Evolutionary conservation across 371 early-diverging fungal species (phyloP), one percentile per base, ranked within the genome.

Genomic region (Mucor circinelloides): DNA sequence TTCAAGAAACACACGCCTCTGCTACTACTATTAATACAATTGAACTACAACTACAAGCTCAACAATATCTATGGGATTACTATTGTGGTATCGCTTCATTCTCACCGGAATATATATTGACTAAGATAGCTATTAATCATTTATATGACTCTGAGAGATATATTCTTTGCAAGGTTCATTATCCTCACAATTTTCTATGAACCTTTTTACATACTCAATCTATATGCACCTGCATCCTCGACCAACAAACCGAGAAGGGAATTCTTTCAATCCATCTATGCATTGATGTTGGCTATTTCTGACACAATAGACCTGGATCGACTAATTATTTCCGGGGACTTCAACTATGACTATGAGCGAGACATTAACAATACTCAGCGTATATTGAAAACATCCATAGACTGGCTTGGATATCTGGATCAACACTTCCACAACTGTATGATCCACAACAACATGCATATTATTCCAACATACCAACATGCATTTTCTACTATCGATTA

Each of bases 1-100:
- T 68, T 4, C 63, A 68, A 62, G 63, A 61, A 57, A 67, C 57
- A 21, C 61, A 61, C n/a, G 57, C 48, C 1, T 12, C 56, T 13
- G 17, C 12, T 25, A 40, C 59, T 30, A 30, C 7, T 25, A 42
- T 61, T 17, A 13, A 42, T 32, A 17, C 32, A 2, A 32, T 67
- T 4, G 15, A 56, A 19, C 15, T 57, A 25, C 55, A 67, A 25
- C 32, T 67, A 12, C 67, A 67, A 44, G 30, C 56, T 8, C 13
- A 60, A 7, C 42, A 55, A 38, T 25, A 34, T 10, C 21, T 67
- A 8, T 67, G 46, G 67, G 30, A 60, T 13, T 28, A 60, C 10
- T 23, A 67, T 32, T 60, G 55, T 31, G 61, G 55, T 42, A 55
- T 67, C 2, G 30, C 60, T 19, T 62, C 50, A n/a, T 58, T 62